Evolutionary conservation across 345 rosid species (phyloP), one percentile per base, ranked within the genome.

Genomic region (Populus simonii): DNA sequence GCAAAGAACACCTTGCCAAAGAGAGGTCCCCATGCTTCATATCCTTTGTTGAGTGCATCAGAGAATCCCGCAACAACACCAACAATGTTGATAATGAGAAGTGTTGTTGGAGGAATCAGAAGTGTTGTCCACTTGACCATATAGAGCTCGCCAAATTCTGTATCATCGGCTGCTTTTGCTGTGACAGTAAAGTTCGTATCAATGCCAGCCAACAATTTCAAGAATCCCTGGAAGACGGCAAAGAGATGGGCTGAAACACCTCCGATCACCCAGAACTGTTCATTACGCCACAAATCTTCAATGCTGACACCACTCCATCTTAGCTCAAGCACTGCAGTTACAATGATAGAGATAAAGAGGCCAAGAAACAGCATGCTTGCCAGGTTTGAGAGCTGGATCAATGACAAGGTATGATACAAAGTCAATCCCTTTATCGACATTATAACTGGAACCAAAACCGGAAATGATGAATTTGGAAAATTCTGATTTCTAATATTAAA

Each of bases 1-100:
- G 99, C 92, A 72, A 96, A 96, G 86, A 96, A 96, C 65, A 91
- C 90, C 76, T 93, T 96, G 23, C 99, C 99, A 38, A 96, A 93
- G 74, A 96, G 93, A 8, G 97, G 99, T 27, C 99, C 99, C 98
- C 99, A 93, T 33, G 98, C 90, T 76, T 93, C 98, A 49, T 93
- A 96, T 27, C 99, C 99, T 88, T 93, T 90, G 90, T 96, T 96
- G 27, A 96, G 77, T 33, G 99, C 99, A 73, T 96, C 99, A 1
- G 99, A 96, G 88, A 96, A 92, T 41, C 99, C 99, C 69, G 99
- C 98, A n/a, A 93, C 98, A 4, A 96, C 99, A 7, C 99, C 99
- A 55, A 93, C 99, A 53, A 95, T 80, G 80, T 96, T 96, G 6
- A 93, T 68, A 43, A 96, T 91, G 70, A 96, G 89, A 51, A 96